These are phyloP conservation scores for Hibiscus mutabilis DNA, from an alignment of 345 rosid species.

Conservation along the genomic window DNA sequence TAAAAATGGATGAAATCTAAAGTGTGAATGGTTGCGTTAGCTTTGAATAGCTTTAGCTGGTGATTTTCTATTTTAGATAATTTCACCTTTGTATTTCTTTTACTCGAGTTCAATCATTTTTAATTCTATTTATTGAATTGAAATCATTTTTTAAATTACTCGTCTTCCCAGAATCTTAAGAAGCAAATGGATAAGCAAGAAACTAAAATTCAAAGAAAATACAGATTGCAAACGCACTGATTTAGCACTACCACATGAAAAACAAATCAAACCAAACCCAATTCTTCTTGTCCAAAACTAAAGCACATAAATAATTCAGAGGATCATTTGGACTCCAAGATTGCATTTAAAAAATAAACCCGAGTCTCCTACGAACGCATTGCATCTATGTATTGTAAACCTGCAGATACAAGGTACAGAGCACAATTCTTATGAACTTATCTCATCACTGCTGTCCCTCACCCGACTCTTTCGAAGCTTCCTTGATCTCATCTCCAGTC, in stretches of 20 bases:
- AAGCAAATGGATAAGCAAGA: neutral
- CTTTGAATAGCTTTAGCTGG: too few relatives aligned
- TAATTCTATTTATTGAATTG: too few relatives aligned
- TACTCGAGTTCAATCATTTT: too few relatives aligned
- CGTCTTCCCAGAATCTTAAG: neutral
- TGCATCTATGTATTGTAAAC: constrained; percentile 26
- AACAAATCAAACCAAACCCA: constrained; percentile 26
- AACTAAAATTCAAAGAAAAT: neutral
- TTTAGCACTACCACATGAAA: constrained; percentile 10
- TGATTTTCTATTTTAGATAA: too few relatives aligned
- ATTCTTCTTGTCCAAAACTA: constrained; percentile 23
- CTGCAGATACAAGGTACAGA: constrained; percentile 24
- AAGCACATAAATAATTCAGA: constrained; percentile 18
- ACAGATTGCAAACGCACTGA: neutral
- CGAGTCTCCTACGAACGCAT: constrained; percentile 26
- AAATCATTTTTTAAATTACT: neutral
- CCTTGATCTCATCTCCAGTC: constrained; percentile 83
- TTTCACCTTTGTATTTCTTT: too few relatives aligned
- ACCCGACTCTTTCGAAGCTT: constrained; percentile 64
- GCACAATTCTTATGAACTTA: constrained; percentile 20
- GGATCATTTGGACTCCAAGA: constrained; percentile 21
- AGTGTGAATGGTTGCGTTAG: too few relatives aligned
- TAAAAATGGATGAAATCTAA: too few relatives aligned
- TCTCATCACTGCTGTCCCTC: constrained; percentile 46
- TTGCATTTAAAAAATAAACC: constrained; percentile 24